Base-by-base conservation (phyloP, 148 eudicot genomes). In the Spergularia marina region DNA sequence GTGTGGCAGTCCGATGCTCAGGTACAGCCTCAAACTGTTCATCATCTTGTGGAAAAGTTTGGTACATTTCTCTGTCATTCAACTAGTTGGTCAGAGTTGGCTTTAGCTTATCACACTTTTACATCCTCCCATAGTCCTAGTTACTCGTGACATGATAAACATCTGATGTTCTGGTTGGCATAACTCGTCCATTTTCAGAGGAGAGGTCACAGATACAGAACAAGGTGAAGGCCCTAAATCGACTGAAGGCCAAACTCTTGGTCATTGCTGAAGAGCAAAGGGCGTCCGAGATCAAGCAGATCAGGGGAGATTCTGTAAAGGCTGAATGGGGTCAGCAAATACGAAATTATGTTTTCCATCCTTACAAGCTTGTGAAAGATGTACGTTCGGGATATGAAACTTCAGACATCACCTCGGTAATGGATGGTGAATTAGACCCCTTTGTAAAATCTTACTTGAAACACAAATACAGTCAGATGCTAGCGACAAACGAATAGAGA, bases 241-340 rank as follows among this genome's bases (percentile, higher is more conserved):
- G 99, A 30, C 86, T 96, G 82, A 96, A 96, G 80, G 99, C 99
- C 10, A 96, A 96, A 78, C 86, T 96, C 12, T 77, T 96, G 85
- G 94, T 96, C 55, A 91, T 96, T 56, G 97, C 99, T 0, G 89
- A 78, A 78, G 99, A 96, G 87, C 99, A 96, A 79, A 87, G 99
- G 80, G 97, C 98, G 21, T 74, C 94, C 13, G 98, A 96, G 78
- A 88, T 96, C 79, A 96, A 91, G 87, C 98, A 96, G 81, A 96
- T 96, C 14, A 88, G 87, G 55, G 99, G 99, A 74, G 99, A 92
- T 82, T 85, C 82, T 12, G 99, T 96, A 59, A 96, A 96, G 84
- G 99, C 99, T 0, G 99, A 96, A 57, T 96, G 98, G 98, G 99
- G 99, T 0, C 99, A 92, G 78, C 99, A 96, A 70, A 96, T 96